These are phyloP conservation scores for Apiospora aurea DNA, from an alignment of 2,329 filamentous ascomycete genomes.

Conservation along the genomic window DNA sequence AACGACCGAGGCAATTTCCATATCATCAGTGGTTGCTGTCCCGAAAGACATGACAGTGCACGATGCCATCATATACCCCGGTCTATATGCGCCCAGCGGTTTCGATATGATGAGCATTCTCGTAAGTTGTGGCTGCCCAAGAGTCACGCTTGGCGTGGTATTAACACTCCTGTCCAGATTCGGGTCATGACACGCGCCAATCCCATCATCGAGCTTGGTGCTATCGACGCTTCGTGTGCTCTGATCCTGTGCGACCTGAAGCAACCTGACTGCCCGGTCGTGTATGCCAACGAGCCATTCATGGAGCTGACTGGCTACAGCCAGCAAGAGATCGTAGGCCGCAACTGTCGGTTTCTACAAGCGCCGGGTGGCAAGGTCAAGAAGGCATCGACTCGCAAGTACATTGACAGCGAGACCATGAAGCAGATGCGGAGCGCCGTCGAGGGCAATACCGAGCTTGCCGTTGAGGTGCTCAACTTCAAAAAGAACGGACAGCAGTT, in stretches of 20 bases:
- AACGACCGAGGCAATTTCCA: constrained; percentile 21
- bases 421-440: constrained; percentile 58
- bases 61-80: constrained; percentile 62
- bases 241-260: constrained; percentile 83
- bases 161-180: constrained; percentile 44
- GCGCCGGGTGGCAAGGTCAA: constrained; percentile 72
- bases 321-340: constrained; percentile 74
- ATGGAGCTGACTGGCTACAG: constrained; percentile 80
- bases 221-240: constrained; percentile 84
- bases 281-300: constrained; percentile 86
- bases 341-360: constrained; percentile 87
- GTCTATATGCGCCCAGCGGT: constrained; percentile 61
- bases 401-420: constrained; percentile 71
- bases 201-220: constrained; percentile 79
- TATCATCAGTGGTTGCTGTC: constrained; percentile 27
- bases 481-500: constrained; percentile 81
- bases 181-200: constrained; percentile 74
- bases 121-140: constrained; percentile 45
- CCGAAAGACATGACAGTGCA: constrained; percentile 33
- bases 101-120: constrained; percentile 64
- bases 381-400: constrained; percentile 65
- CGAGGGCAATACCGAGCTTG: constrained; percentile 53
- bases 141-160: constrained; percentile 15
- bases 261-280: constrained; percentile 77
- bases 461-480: constrained; percentile 74